Base-by-base conservation (phyloP, 2,329 filamentous ascomycete species). In the Neopestalotiopsis rosae region DNA sequence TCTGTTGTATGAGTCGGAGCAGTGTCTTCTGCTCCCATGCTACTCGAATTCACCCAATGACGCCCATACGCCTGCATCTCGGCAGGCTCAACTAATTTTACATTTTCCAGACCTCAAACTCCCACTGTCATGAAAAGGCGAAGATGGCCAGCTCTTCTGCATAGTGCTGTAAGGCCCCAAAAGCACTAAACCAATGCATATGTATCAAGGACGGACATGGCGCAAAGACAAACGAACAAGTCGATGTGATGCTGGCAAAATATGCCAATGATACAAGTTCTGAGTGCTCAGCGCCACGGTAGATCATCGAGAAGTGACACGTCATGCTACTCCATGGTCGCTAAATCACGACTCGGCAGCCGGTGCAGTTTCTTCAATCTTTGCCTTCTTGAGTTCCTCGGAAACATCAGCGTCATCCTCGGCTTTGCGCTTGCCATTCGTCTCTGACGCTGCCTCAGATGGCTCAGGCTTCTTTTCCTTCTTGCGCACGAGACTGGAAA, bases 401-500 rank as follows among this genome's bases (percentile, higher is more conserved):
- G 74, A 76, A 5, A 73, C 76, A 24, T 72, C 76, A 17, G 73
- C 77, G 3, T 68, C 72, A 13, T 80, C 80, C 59, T 81, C 80
- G 2, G 81, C 81, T 76, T 84, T 84, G 57, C 81, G 80, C 76
- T 85, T 85, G 67, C 80, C 80, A 67, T 82, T 85, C 4, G 74
- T 73, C 65, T 75, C 69, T 30, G 71, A 71, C 40, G 74, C 69
- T 17, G 75, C 69, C 30, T 34, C 59, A 32, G 78, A 75, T 34
- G 75, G 72, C 68, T 75, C 76, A 6, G 74, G 65, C 61, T 77
- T 73, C 61, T 76, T 70, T 66, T 76, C 74, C 79, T 89, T 90
- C 81, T 91, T 95, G 76, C 91, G 90, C 58, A 95, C 91, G 61
- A 95, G 83, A n/a, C 90, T 88, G 0, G 88, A 89, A 14, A 97